Percentiles rank a stretch among this genome's conserved stretches.
Conservation (phyloP, 352 stramenopile species). For the Phytophthora constricta region DNA sequence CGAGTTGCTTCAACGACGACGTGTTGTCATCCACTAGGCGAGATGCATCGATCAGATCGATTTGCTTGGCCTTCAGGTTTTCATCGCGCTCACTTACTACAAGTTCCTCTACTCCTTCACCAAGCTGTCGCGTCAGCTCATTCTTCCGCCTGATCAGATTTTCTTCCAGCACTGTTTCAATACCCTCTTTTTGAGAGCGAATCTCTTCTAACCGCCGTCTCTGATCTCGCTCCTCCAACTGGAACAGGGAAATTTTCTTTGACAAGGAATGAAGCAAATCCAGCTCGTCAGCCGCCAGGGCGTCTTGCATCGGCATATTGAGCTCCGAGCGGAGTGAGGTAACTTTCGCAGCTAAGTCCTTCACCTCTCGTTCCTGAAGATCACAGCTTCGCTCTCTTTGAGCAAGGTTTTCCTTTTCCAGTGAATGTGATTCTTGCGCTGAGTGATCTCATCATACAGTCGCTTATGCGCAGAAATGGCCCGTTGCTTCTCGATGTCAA, state of each 20-base stretch:
- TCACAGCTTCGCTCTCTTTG: constrained; percentile 67
- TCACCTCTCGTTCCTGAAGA: constrained; percentile 69
- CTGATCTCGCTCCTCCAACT: constrained; percentile 89
- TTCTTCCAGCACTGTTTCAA: constrained; percentile 92
- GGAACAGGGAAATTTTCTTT: constrained; percentile 73
- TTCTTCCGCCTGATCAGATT: constrained; percentile 92
- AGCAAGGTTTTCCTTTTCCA: constrained; percentile 55
- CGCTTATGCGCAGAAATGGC: constrained; percentile 74
- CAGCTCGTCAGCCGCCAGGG: constrained; percentile 62
- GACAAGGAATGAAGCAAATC: constrained; percentile 66
- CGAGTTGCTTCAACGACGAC: constrained; percentile 61
- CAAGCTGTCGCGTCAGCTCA: constrained; percentile 68
- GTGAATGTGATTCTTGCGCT: constrained; percentile 77
- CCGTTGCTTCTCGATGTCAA: constrained; percentile 80
- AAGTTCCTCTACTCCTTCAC: constrained; percentile 68
- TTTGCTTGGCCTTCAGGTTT: constrained; percentile 86
- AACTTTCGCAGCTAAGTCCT: constrained; percentile 62
- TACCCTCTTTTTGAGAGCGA: constrained; percentile 84
- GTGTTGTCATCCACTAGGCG: constrained; percentile 72
- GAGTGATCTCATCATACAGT: constrained; percentile 85
- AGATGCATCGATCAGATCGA: constrained; percentile 89
- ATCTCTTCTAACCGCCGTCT: constrained; percentile 87
- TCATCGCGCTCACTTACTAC: constrained; percentile 70
- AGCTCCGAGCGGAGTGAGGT: constrained; percentile 63
- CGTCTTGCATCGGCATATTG: constrained; percentile 79